Evolutionary conservation across 78 protist species (phyloP).

Genomic region (Isochrysis galbana): DNA sequence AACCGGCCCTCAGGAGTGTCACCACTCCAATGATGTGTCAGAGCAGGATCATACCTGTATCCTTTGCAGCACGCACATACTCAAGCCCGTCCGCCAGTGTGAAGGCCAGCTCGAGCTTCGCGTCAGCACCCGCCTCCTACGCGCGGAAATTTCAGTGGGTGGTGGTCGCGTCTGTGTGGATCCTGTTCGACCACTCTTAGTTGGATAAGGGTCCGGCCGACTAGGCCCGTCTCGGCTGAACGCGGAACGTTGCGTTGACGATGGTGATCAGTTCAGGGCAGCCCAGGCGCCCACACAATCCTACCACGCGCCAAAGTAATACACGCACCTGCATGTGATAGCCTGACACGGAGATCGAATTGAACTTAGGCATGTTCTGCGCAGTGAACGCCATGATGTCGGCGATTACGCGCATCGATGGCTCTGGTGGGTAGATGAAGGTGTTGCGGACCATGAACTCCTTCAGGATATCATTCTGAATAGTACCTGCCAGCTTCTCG

Average conservation of each 20-base stretch:
- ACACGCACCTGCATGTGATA: constrained; percentile 82
- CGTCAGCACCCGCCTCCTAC: constrained; percentile 98
- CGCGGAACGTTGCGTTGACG: too few relatives aligned
- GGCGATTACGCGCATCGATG: constrained; percentile 90
- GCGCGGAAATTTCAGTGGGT: too few relatives aligned
- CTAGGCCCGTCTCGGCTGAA: too few relatives aligned
- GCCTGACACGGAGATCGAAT: constrained; percentile 95
- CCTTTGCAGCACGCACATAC: constrained; percentile 56
- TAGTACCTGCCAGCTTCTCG: constrained; percentile 89
- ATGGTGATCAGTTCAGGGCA: too few relatives aligned
- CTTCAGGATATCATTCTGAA: constrained; percentile 96
- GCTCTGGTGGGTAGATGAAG: constrained; percentile 94
- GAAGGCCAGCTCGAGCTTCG: constrained; percentile 90
- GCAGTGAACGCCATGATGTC: constrained; percentile 93
- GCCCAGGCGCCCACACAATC: too few relatives aligned
- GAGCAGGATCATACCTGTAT: too few relatives aligned
- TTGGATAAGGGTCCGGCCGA: too few relatives aligned
- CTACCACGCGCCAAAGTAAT: too few relatives aligned
- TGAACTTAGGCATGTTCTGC: constrained; percentile 91
- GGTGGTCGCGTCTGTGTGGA: too few relatives aligned
- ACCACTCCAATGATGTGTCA: too few relatives aligned
- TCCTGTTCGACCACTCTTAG: too few relatives aligned
- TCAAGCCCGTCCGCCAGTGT: constrained; percentile 80
- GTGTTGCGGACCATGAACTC: constrained; percentile 96
- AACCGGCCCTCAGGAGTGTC: too few relatives aligned